Evolutionary conservation across 306 rosid species (phyloP).

Genomic region (Boehmeria nivea): DNA sequence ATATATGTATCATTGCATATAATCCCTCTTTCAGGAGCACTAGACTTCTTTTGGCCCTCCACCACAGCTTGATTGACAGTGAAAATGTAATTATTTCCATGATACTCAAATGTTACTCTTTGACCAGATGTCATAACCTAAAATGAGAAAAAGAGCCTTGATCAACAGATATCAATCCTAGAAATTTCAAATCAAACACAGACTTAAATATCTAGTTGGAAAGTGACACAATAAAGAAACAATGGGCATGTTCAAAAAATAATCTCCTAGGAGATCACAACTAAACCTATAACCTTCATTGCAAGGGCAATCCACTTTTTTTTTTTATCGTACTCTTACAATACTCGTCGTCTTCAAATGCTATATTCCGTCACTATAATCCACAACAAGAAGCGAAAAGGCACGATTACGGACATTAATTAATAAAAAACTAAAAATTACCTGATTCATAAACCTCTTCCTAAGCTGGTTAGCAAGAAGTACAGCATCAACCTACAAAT

Average conservation of each 20-base stretch:
- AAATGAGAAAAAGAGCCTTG: slow-evolving; percentile 17
- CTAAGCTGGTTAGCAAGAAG: slow-evolving; percentile 56
- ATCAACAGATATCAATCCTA: slow-evolving; percentile 7
- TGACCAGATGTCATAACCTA: slow-evolving; percentile 94
- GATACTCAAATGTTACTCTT: slow-evolving; percentile 75
- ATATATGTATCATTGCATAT: slow-evolving; percentile 75
- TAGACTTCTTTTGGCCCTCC: slow-evolving; percentile 63
- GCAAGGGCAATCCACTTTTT: not conserved
- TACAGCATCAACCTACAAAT: slow-evolving; percentile 83
- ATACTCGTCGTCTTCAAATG: no score
- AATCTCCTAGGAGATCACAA: not conserved
- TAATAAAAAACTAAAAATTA: slow-evolving; percentile 16
- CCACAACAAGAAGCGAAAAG: no score
- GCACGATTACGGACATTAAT: not conserved
- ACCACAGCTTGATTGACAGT: slow-evolving; percentile 63
- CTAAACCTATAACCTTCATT: not conserved
- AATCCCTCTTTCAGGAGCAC: slow-evolving; percentile 73
- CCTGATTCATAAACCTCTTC: slow-evolving; percentile 71
- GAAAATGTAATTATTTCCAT: slow-evolving; percentile 72
- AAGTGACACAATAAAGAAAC: not conserved
- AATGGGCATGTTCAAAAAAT: not conserved
- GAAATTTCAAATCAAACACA: not conserved
- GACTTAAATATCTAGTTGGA: not conserved
- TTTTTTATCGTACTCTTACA: not conserved
- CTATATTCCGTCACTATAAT: no score